Evolutionary conservation across 1,284 basidiomycete genomes (phyloP).

Genomic region (Ustilago bromivora): DNA sequence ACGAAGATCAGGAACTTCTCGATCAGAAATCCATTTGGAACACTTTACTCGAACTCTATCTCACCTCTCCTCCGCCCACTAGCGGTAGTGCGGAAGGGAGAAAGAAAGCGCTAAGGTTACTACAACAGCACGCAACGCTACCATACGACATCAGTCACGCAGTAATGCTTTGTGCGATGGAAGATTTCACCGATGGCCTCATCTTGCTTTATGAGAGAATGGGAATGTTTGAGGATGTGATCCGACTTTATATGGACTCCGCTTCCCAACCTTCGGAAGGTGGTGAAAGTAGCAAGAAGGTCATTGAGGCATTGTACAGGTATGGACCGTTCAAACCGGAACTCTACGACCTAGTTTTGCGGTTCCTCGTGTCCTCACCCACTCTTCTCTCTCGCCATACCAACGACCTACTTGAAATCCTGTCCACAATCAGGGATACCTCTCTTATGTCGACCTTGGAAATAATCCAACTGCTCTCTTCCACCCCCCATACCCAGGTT

Average conservation of each 20-base stretch:
- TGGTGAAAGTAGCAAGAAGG: slow-evolving; percentile 71
- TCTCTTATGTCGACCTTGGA: slow-evolving; percentile 87
- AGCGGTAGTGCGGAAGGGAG: slow-evolving; percentile 14
- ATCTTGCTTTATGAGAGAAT: slow-evolving; percentile 91
- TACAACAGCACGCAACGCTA: slow-evolving; percentile 69
- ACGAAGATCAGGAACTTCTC: slow-evolving; percentile 75
- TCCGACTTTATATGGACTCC: slow-evolving; percentile 83
- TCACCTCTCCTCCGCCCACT: slow-evolving; percentile 73
- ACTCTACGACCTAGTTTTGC: slow-evolving; percentile 88
- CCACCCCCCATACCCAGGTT: slow-evolving; percentile 81
- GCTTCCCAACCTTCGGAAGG: slow-evolving; percentile 71
- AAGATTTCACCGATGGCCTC: slow-evolving; percentile 83
- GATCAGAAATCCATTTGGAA: slow-evolving; percentile 95
- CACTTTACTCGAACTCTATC: slow-evolving; percentile 92
- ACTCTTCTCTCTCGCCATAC: slow-evolving; percentile 78
- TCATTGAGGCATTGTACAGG: slow-evolving; percentile 78
- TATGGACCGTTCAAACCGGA: slow-evolving; percentile 81
- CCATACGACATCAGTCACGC: slow-evolving; percentile 93
- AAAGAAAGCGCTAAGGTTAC: slow-evolving; percentile 51
- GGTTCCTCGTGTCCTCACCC: slow-evolving; percentile 83
- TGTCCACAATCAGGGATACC: slow-evolving; percentile 81
- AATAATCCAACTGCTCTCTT: slow-evolving; percentile 85
- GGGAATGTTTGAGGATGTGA: slow-evolving; percentile 94
- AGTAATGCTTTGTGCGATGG: slow-evolving; percentile 88
- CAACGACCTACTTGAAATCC: slow-evolving; percentile 75